Percentiles rank a stretch among this genome's conserved stretches.
Evolutionary conservation across 78 protist species (phyloP).

Genomic region (Tieghemostelium lacteum): DNA sequence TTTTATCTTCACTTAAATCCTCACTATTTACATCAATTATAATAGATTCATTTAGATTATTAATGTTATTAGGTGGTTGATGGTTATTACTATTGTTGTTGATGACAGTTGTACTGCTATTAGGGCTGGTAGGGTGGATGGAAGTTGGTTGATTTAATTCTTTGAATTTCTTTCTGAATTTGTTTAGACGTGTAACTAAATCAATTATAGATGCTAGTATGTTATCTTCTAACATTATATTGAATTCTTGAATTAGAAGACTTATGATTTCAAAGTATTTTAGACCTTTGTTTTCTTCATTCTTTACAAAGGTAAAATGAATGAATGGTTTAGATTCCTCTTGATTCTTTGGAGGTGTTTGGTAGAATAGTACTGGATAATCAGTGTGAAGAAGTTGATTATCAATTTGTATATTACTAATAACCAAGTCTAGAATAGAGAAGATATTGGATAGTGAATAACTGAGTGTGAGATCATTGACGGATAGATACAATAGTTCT

Average conservation of each 20-base stretch:
- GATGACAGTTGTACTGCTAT: neutral
- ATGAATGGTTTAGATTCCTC: slow-evolving; percentile 54
- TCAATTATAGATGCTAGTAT: slow-evolving; percentile 63
- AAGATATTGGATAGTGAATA: slow-evolving; percentile 44
- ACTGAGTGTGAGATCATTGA: slow-evolving; percentile 40
- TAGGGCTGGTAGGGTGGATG: neutral
- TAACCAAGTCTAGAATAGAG: slow-evolving; percentile 34
- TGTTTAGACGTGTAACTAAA: slow-evolving; percentile 9
- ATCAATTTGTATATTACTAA: slow-evolving; percentile 67
- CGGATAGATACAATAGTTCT: slow-evolving; percentile 61
- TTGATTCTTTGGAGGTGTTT: neutral
- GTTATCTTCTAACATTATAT: slow-evolving; percentile 61
- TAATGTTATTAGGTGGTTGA: neutral
- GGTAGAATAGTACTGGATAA: slow-evolving; percentile 81
- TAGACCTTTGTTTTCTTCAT: slow-evolving; percentile 59
- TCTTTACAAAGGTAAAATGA: slow-evolving; percentile 70
- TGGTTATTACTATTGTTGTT: neutral
- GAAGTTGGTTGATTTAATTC: neutral
- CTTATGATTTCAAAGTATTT: slow-evolving; percentile 52
- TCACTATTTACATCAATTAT: too few species aligned
- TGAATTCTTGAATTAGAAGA: slow-evolving; percentile 54
- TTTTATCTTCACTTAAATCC: neutral
- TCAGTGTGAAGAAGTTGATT: slow-evolving; percentile 73
- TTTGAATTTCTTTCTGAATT: slow-evolving; percentile 2
- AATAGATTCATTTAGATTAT: neutral